These are phyloP conservation scores for Chloromonas sp. DNA, from an alignment of 163 green algal genomes.

Conservation along the genomic window DNA sequence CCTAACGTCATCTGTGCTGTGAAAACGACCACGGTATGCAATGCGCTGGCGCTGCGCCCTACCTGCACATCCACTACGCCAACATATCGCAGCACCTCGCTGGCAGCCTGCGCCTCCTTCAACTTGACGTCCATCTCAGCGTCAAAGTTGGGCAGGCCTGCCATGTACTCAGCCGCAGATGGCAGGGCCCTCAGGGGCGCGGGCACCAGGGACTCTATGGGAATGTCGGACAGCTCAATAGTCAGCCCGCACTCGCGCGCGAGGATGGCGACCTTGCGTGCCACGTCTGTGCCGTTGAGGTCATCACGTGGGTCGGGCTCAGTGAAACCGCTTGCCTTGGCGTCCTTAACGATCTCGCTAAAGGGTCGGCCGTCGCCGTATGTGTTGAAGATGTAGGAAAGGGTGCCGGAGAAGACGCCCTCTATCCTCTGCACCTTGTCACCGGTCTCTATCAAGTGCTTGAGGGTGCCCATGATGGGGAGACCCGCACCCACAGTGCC, in stretches of 20 bases:
- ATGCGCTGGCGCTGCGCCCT: too few relatives aligned
- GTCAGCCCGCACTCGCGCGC: slow-evolving; percentile 79
- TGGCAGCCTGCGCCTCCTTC: slow-evolving; percentile 50
- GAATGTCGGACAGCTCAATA: slow-evolving; percentile 82
- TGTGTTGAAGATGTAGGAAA: slow-evolving; percentile 96
- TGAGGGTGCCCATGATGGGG: slow-evolving; percentile 90
- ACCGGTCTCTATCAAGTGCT: slow-evolving; percentile 83
- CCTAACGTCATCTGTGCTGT: too few relatives aligned
- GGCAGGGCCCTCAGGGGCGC: slow-evolving; percentile 42
- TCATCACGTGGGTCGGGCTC: slow-evolving; percentile 96
- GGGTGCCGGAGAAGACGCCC: slow-evolving; percentile 87
- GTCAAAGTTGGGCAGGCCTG: slow-evolving; percentile 78
- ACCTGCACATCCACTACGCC: slow-evolving; percentile 56
- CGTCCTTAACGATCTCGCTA: slow-evolving; percentile 74
- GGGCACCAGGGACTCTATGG: slow-evolving; percentile 83
- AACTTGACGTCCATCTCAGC: slow-evolving; percentile 65
- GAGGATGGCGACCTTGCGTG: slow-evolving; percentile 85
- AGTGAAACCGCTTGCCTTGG: slow-evolving; percentile 82
- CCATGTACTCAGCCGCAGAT: slow-evolving; percentile 75
- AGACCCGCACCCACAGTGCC: slow-evolving; percentile 84
- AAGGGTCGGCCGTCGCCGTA: slow-evolving; percentile 60
- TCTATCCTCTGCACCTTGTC: slow-evolving; percentile 87
- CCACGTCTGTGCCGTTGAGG: slow-evolving; percentile 90
- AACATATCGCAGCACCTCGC: slow-evolving; percentile 72
- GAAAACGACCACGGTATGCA: too few relatives aligned